A percentile compares a stretch with the other conserved stretches of the same genome.
phyloP scores from a whole-genome alignment of 2,329 filamentous ascomycete species.

The Diaporthe sp. region DNA sequence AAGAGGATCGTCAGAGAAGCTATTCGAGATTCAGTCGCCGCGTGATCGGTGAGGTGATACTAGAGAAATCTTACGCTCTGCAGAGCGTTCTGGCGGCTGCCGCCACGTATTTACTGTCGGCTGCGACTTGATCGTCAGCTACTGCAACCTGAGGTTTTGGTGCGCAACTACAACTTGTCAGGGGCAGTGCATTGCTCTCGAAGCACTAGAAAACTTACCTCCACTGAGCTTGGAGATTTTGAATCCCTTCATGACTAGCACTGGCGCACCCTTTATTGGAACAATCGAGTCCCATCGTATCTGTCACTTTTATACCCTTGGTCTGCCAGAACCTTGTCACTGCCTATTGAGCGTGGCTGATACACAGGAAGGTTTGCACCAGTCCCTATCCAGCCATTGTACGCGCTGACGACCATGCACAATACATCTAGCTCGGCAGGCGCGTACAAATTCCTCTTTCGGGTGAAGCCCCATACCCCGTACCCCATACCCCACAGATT shows the following conservation, averaged over 20 bases:
- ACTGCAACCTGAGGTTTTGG: too few species aligned
- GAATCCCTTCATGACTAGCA: background rate
- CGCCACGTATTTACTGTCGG: background rate
- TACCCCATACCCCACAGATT: background rate
- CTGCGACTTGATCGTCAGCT: background rate
- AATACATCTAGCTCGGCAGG: background rate
- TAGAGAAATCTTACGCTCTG: conserved; percentile 2
- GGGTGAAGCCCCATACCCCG: background rate
- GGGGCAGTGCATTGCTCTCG: background rate
- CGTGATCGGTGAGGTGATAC: background rate
- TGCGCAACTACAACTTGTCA: background rate
- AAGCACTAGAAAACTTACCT: background rate
- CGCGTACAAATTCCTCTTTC: conserved; percentile 13
- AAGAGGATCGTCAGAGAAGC: conserved; percentile 10
- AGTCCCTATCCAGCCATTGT: background rate
- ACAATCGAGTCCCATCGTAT: background rate
- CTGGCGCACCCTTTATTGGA: background rate
- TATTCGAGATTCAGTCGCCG: background rate
- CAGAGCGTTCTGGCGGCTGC: background rate
- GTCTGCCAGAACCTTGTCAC: background rate
- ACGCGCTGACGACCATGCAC: background rate
- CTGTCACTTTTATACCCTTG: background rate
- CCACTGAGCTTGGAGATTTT: background rate
- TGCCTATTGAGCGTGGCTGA: background rate
- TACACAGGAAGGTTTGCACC: background rate